Conservation (phyloP, 129 eudicot species). For the Tagetes patula region DNA sequence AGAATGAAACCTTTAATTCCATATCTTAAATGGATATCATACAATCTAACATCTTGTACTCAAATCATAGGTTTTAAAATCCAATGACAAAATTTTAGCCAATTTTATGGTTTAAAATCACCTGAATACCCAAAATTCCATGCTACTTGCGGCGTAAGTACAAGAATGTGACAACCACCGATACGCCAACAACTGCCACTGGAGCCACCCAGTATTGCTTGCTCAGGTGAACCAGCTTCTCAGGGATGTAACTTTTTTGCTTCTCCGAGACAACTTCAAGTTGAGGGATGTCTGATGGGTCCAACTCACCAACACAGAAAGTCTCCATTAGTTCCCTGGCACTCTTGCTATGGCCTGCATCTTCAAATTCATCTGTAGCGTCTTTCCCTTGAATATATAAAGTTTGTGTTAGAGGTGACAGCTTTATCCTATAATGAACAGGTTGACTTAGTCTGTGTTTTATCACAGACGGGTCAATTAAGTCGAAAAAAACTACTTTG, state of each 20-base stretch:
- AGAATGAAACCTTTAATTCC: conserved; percentile 11
- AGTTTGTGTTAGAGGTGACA: neutral
- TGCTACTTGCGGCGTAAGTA: conserved; percentile 55
- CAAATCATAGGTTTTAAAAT: conserved; percentile 26
- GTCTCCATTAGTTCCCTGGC: conserved; percentile 78
- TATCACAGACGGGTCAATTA: neutral
- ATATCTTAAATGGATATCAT: conserved; percentile 20
- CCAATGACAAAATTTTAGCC: conserved; percentile 22
- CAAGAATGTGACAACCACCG: conserved; percentile 54
- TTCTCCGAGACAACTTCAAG: conserved; percentile 47
- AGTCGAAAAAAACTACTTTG: neutral
- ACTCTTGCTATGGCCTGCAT: conserved; percentile 85
- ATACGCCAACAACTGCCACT: conserved; percentile 54
- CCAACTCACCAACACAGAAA: conserved; percentile 81
- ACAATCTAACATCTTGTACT: conserved; percentile 23
- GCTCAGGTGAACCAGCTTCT: conserved; percentile 46
- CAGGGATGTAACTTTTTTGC: conserved; percentile 34
- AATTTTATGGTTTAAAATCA: conserved; percentile 13
- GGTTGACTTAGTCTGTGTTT: neutral
- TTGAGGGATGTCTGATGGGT: conserved; percentile 54
- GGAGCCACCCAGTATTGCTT: conserved; percentile 79
- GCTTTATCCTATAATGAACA: neutral
- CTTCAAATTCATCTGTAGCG: conserved; percentile 99
- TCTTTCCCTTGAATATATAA: conserved; percentile 62
- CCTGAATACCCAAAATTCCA: conserved; percentile 1